phyloP scores from a whole-genome alignment of 306 rosid species.

The Acacia acuminata region DNA sequence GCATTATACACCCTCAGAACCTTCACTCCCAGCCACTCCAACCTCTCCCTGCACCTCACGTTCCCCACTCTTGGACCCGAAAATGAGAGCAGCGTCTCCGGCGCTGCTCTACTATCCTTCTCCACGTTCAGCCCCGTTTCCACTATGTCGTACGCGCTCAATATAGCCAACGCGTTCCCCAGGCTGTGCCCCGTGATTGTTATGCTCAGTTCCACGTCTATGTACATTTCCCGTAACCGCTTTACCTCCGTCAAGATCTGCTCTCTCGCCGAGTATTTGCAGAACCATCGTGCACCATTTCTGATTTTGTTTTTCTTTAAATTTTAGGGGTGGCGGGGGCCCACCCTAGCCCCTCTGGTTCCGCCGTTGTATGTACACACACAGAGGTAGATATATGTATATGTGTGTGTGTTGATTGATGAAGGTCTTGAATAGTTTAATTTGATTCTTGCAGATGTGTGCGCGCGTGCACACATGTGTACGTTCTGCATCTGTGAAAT shows the following conservation, averaged over 20 bases:
- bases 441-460: no score
- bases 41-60: constrained; percentile 63
- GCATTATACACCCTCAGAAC: constrained; percentile 72
- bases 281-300: constrained; percentile 47
- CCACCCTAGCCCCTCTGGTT: no score
- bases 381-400: no score
- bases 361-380: no score
- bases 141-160: constrained; percentile 68
- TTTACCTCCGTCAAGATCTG: constrained; percentile 64
- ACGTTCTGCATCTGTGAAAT: no score
- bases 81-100: constrained; percentile 63
- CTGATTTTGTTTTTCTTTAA: no score
- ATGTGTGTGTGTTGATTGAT: no score
- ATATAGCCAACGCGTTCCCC: constrained; percentile 70
- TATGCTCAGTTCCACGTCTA: constrained; percentile 60
- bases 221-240: constrained; percentile 45
- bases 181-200: constrained; percentile 82
- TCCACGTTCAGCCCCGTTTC: constrained; percentile 61
- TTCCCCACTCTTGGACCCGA: constrained; percentile 92
- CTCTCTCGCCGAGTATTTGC: constrained; percentile 74
- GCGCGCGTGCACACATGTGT: no score
- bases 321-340: no score
- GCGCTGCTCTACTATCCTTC: constrained; percentile 36
- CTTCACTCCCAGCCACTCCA: constrained; percentile 63
- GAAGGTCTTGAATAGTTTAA: no score